Percentiles rank a stretch among this genome's conserved stretches.
Evolutionary conservation across 164 flowering plant genomes (phyloP).

Genomic region (Chloranthus sessilifolius): DNA sequence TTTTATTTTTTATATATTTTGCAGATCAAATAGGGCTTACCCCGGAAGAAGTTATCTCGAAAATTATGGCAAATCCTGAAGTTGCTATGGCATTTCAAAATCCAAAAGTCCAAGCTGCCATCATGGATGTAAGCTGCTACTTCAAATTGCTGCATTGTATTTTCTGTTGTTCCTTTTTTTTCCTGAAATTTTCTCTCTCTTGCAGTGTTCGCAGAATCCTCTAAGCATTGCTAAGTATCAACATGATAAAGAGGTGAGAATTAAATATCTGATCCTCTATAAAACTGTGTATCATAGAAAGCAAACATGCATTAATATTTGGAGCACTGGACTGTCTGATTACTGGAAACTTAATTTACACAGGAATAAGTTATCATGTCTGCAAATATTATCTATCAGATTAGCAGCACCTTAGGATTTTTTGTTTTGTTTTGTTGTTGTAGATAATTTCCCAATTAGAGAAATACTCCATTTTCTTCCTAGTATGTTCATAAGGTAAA

Average conservation of each 20-base stretch:
- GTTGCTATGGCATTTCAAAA: constrained; percentile 96
- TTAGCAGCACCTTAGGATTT: neutral
- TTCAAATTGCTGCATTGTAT: neutral
- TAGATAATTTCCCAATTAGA: too few species aligned
- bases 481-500: too few species aligned
- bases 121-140: constrained; percentile 75
- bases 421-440: neutral
- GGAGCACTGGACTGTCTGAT: neutral
- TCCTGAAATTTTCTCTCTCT: constrained; percentile 15
- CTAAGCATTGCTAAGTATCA: constrained; percentile 80
- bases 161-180: neutral
- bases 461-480: too few species aligned
- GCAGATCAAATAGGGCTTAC: constrained; percentile 94
- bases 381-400: neutral
- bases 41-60: constrained; percentile 89
- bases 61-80: constrained; percentile 96
- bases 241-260: constrained; percentile 89
- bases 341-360: neutral
- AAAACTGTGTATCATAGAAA: neutral
- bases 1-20: constrained; percentile 8
- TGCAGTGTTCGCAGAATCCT: constrained; percentile 96
- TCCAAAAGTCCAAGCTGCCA: constrained; percentile 95
- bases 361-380: neutral
- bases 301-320: neutral
- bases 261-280: neutral